These are phyloP conservation scores for Syzygium syzygioides DNA, from an alignment of 441 rosid genomes.

Conservation along the genomic window DNA sequence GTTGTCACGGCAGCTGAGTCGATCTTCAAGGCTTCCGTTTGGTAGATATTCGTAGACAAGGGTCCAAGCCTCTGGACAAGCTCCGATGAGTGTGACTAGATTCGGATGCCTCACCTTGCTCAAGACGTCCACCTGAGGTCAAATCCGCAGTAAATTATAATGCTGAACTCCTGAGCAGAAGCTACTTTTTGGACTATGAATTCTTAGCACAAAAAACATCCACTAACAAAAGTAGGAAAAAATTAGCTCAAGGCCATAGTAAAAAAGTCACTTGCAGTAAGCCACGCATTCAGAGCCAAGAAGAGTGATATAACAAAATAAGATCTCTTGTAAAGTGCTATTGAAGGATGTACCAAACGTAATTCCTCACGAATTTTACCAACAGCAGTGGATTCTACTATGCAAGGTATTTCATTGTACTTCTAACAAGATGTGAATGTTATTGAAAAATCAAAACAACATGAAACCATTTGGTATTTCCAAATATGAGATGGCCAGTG, in stretches of 20 bases:
- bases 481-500: background rate
- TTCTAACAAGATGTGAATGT: background rate
- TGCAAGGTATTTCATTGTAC: background rate
- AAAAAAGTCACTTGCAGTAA: background rate
- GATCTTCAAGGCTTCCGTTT: conserved; percentile 93
- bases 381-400: background rate
- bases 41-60: conserved; percentile 84
- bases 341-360: background rate
- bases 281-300: background rate
- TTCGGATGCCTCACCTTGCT: conserved; percentile 93
- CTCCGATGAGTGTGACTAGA: conserved; percentile 79
- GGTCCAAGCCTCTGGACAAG: conserved; percentile 85
- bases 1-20: conserved; percentile 73
- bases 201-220: background rate
- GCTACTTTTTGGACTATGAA: background rate
- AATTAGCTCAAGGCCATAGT: background rate
- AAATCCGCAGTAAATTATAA: conserved; percentile 4
- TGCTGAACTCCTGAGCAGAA: background rate
- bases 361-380: background rate
- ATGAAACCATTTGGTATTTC: background rate
- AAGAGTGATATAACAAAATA: background rate
- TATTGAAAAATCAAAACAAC: background rate
- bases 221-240: background rate
- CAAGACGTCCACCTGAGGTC: conserved; percentile 70
- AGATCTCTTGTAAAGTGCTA: background rate